Percentiles rank a stretch among this genome's conserved stretches.
Evolutionary conservation across 2,329 filamentous ascomycete species (phyloP).

Genomic region (Malbranchea cinnamomea): DNA sequence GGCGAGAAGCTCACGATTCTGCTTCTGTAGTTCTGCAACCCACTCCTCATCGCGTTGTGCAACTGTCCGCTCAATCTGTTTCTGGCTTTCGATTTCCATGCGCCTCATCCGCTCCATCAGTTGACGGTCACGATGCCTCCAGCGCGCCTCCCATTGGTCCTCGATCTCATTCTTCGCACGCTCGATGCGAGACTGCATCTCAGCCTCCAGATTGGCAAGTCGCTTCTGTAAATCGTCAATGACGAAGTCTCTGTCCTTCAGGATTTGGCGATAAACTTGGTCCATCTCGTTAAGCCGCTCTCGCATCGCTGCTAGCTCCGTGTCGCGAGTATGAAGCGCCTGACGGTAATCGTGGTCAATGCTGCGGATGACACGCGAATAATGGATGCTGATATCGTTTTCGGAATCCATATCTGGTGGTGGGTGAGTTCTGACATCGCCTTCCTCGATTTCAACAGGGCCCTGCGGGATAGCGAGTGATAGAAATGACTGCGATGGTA

Average conservation of each 20-base stretch:
- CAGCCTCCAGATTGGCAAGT: constrained; percentile 13
- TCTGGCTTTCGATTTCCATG: constrained; percentile 12
- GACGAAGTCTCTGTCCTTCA: constrained; percentile 16
- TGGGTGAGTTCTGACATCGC: constrained; percentile 9
- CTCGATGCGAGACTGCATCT: constrained; percentile 14
- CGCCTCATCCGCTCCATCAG: constrained; percentile 14
- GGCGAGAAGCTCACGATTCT: constrained; percentile 8
- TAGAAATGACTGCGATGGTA: neutral
- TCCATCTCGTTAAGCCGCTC: constrained; percentile 18
- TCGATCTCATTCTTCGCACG: constrained; percentile 19
- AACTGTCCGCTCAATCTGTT: constrained; percentile 11
- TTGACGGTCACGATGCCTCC: constrained; percentile 19
- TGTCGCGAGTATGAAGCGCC: constrained; percentile 15
- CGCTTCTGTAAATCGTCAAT: constrained; percentile 16
- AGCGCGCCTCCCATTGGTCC: constrained; percentile 20
- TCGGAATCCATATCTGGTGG: constrained; percentile 17
- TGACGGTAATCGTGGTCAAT: constrained; percentile 18
- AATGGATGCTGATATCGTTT: constrained; percentile 18
- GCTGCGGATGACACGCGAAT: constrained; percentile 17
- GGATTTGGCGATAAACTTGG: constrained; percentile 17
- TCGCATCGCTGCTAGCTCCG: constrained; percentile 15
- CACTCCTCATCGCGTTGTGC: constrained; percentile 12
- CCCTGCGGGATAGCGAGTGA: constrained; percentile 7
- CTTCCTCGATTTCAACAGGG: constrained; percentile 10
- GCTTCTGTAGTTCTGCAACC: constrained; percentile 9